A percentile compares a stretch with the other conserved stretches of the same genome.
These are phyloP conservation scores for Entomortierella parvispora DNA, from an alignment of 192 early-diverging fungal species.

Conservation along the genomic window DNA sequence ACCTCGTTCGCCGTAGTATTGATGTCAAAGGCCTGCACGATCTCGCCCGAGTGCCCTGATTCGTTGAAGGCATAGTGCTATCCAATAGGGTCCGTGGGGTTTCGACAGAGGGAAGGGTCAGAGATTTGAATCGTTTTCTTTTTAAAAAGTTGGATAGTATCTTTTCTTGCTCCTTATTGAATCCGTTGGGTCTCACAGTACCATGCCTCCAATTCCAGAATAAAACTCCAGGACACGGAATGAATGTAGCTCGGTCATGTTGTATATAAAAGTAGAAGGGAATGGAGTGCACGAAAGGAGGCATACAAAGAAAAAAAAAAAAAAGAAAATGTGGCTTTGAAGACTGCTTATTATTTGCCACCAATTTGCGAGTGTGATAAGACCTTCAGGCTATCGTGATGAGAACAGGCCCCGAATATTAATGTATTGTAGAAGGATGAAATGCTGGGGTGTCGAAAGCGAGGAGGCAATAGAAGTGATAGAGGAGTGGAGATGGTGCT, in stretches of 20 bases:
- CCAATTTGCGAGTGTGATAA: not conserved
- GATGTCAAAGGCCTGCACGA: constrained; percentile 94
- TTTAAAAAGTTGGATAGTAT: not conserved
- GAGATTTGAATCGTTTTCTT: not conserved
- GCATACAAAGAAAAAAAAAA: not conserved
- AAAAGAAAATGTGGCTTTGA: not conserved
- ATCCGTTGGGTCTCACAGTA: constrained; percentile 8
- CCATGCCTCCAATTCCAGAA: constrained; percentile 74
- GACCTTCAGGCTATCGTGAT: not conserved
- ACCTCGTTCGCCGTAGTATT: constrained; percentile 90
- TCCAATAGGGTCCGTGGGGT: not conserved
- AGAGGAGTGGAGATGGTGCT: too few relatives aligned
- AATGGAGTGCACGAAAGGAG: not conserved
- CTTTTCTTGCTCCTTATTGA: not conserved
- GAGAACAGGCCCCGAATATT: too few relatives aligned
- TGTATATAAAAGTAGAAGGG: not conserved
- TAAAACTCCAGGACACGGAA: constrained; percentile 67
- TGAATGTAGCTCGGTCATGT: constrained; percentile 12
- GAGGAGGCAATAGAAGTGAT: too few relatives aligned
- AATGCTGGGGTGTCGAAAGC: too few relatives aligned
- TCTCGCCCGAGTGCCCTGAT: constrained; percentile 65
- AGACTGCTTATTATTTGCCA: too few relatives aligned
- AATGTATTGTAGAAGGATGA: too few relatives aligned
- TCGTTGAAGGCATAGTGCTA: constrained; percentile 82
- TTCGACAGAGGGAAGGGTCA: not conserved